Evolutionary conservation across 2,329 filamentous ascomycete genomes (phyloP).

Genomic region (Dryadomyces quercivorus): DNA sequence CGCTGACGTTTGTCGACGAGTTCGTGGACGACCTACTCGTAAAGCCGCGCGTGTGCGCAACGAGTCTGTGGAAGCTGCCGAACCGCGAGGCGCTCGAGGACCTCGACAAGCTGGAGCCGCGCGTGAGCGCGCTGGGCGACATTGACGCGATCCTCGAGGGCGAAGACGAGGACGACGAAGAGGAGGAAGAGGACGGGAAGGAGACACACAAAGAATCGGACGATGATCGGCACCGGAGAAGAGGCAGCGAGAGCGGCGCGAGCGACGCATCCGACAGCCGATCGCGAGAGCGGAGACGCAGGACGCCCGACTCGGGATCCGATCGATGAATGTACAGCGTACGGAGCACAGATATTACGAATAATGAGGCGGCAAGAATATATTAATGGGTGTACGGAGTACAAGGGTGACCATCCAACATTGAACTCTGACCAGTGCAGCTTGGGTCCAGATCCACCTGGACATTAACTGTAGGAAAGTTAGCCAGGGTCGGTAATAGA

Average conservation of each 20-base stretch:
- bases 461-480: no score
- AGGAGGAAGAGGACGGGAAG: constrained; percentile 3
- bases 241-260: background rate
- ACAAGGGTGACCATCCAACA: no score
- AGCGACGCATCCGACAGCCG: background rate
- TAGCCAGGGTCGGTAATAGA: no score
- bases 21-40: constrained; percentile 87
- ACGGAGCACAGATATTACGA: no score
- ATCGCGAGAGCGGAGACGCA: background rate
- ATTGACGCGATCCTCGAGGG: constrained; percentile 59
- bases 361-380: no score
- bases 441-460: no score
- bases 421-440: no score
- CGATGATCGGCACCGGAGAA: background rate
- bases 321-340: background rate
- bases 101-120: constrained; percentile 72
- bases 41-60: constrained; percentile 83
- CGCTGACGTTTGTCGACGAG: constrained; percentile 72
- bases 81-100: constrained; percentile 76
- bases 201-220: no score
- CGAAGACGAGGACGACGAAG: constrained; percentile 33
- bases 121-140: constrained; percentile 72
- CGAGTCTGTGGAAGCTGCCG: constrained; percentile 85
- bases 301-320: background rate
- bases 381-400: no score